Evolutionary conservation across 139 green algal species (phyloP).

Genomic region (Coelastrella sp.): DNA sequence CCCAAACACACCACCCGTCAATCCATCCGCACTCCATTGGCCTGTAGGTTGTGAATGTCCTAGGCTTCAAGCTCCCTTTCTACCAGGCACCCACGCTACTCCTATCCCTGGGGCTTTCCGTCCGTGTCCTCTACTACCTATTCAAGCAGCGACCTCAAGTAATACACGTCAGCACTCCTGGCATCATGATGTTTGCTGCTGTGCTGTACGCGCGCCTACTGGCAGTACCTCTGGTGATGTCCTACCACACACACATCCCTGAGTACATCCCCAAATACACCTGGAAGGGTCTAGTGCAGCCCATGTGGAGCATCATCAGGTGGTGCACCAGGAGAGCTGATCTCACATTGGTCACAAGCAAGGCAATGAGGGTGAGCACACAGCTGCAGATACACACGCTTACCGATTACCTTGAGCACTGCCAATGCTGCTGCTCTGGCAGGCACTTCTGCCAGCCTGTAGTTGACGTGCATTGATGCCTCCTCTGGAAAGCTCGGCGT

Average conservation of each 20-base stretch:
- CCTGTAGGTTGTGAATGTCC: constrained; percentile 69
- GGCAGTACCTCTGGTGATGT: constrained; percentile 89
- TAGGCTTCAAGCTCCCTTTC: constrained; percentile 78
- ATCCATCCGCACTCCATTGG: not conserved
- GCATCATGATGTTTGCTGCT: constrained; percentile 88
- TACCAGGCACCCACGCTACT: constrained; percentile 82
- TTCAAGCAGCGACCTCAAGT: constrained; percentile 66
- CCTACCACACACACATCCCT: constrained; percentile 99
- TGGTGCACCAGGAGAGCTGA: constrained; percentile 80
- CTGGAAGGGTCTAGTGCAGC: constrained; percentile 78
- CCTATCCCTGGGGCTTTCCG: constrained; percentile 78
- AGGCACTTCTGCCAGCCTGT: no score
- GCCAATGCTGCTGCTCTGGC: no score
- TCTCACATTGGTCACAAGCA: constrained; percentile 81
- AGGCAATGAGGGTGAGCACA: constrained; percentile 67
- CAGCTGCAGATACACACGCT: not conserved
- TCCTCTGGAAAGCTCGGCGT: no score
- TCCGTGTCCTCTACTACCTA: constrained; percentile 68
- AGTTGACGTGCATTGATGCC: no score
- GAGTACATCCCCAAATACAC: constrained; percentile 91
- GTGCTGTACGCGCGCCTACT: constrained; percentile 93
- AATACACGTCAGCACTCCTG: constrained; percentile 90
- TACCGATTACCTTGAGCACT: no score
- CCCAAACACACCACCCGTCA: no score
- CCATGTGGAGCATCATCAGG: constrained; percentile 94